These are phyloP conservation scores for Cardiospermum halicacabum DNA, from an alignment of 345 rosid species.

Conservation along the genomic window DNA sequence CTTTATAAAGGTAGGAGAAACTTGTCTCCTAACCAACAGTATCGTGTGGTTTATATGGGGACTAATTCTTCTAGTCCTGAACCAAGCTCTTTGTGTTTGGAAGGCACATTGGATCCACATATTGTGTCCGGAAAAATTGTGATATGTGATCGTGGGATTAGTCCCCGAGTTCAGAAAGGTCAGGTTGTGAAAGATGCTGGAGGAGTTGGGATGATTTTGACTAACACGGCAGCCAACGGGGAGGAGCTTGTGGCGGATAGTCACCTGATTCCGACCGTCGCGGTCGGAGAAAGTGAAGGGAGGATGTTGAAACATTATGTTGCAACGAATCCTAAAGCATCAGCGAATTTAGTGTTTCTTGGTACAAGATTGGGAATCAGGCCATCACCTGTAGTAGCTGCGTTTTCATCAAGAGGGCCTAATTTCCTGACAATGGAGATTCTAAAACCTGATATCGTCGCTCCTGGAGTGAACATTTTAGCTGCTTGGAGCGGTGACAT, in stretches of 20 bases:
- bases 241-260: constrained; percentile 90
- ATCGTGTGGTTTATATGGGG: constrained; percentile 58
- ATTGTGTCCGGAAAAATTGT: constrained; percentile 62
- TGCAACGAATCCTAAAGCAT: constrained; percentile 30
- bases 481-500: constrained; percentile 69
- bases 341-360: constrained; percentile 42
- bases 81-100: constrained; percentile 55
- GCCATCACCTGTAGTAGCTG: constrained; percentile 73
- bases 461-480: constrained; percentile 75
- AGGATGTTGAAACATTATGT: constrained; percentile 58
- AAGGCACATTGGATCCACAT: constrained; percentile 46
- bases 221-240: constrained; percentile 69
- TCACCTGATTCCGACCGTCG: constrained; percentile 78
- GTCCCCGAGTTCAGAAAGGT: constrained; percentile 62
- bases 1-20: constrained; percentile 48
- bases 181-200: constrained; percentile 61
- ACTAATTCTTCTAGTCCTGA: constrained; percentile 47
- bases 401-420: constrained; percentile 75
- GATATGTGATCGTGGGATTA: constrained; percentile 65
- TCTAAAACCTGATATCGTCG: constrained; percentile 63
- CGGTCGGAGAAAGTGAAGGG: constrained; percentile 81
- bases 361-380: constrained; percentile 56
- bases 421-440: constrained; percentile 54
- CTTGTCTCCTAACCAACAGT: constrained; percentile 31
- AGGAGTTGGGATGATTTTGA: constrained; percentile 61